Evolutionary conservation across 208 protist genomes (phyloP).

Genomic region (Lotmaria passim): DNA sequence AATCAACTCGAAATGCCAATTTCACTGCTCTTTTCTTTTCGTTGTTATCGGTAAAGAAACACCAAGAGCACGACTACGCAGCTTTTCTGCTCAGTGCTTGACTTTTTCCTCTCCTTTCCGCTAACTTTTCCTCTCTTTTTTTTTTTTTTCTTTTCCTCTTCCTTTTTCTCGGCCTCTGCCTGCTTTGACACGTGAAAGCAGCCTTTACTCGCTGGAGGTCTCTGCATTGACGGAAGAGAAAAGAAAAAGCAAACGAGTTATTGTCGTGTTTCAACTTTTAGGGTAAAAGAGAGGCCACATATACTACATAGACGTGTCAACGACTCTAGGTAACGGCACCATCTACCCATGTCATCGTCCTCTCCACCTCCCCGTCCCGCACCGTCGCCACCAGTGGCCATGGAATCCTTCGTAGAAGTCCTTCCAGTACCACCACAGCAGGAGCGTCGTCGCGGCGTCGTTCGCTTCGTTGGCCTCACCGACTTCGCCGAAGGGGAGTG

Average conservation of each 20-base stretch:
- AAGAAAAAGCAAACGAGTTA: not conserved
- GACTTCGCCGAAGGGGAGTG: conserved; percentile 65
- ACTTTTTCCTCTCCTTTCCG: too few relatives aligned
- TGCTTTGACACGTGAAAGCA: not conserved
- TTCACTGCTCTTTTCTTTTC: conserved; percentile 1
- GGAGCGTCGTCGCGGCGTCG: conserved; percentile 56
- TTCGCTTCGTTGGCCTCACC: conserved; percentile 59
- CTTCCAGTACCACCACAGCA: conserved; percentile 39
- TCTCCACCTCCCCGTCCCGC: conserved; percentile 1
- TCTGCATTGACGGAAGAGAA: not conserved
- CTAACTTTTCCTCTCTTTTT: not conserved
- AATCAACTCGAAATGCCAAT: too few relatives aligned
- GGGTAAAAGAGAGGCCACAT: too few relatives aligned
- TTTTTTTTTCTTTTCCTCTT: conserved; percentile 14
- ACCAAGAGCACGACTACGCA: not conserved
- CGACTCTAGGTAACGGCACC: not conserved
- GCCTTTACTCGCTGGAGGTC: too few relatives aligned
- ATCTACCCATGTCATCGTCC: not conserved
- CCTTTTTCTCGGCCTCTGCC: not conserved
- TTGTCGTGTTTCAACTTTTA: not conserved
- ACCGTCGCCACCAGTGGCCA: not conserved
- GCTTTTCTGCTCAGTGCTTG: too few relatives aligned
- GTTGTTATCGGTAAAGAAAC: conserved; percentile 1
- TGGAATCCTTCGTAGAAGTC: conserved; percentile 53
- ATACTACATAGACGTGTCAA: too few relatives aligned